Conservation (phyloP, 2,329 filamentous ascomycete genomes). For the Aspergillus ochraceus region DNA sequence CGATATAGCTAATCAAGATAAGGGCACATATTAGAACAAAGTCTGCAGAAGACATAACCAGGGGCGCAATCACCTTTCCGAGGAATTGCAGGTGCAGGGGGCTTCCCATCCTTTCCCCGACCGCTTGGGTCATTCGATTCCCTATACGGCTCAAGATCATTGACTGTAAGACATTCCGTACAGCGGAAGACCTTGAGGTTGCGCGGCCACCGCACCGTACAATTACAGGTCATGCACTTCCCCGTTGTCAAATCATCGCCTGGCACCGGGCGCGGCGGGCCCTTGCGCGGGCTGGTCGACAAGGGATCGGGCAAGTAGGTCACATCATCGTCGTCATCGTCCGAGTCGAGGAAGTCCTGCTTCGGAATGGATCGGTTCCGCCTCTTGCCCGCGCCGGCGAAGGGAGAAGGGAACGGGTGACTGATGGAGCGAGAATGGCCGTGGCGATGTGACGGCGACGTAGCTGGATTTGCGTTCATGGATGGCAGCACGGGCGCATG, state of each 20-base stretch:
- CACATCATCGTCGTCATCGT: constrained; percentile 49
- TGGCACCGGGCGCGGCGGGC: constrained; percentile 31
- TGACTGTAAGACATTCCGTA: constrained; percentile 80
- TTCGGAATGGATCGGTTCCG: constrained; percentile 53
- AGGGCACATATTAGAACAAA: not conserved
- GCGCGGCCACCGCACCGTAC: constrained; percentile 75
- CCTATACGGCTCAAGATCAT: constrained; percentile 63
- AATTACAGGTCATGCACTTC: constrained; percentile 83
- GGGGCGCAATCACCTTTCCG: constrained; percentile 24
- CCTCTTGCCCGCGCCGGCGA: constrained; percentile 55
- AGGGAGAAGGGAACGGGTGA: constrained; percentile 74
- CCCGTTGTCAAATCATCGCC: constrained; percentile 66
- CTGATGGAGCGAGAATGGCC: constrained; percentile 69
- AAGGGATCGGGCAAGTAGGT: constrained; percentile 33
- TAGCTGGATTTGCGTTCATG: constrained; percentile 20
- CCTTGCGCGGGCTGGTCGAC: constrained; percentile 42
- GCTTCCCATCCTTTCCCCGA: constrained; percentile 23
- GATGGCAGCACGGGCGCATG: constrained; percentile 25
- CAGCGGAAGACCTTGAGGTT: constrained; percentile 75
- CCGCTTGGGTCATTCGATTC: constrained; percentile 22
- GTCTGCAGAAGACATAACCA: constrained; percentile 7
- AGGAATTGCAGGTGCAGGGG: constrained; percentile 11
- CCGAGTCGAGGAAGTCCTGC: constrained; percentile 45
- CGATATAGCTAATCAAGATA: constrained; percentile 37
- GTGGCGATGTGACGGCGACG: constrained; percentile 23